Conservation (phyloP, 768 basidiomycete genomes). For the Tylopilus rubrobrunneus region DNA sequence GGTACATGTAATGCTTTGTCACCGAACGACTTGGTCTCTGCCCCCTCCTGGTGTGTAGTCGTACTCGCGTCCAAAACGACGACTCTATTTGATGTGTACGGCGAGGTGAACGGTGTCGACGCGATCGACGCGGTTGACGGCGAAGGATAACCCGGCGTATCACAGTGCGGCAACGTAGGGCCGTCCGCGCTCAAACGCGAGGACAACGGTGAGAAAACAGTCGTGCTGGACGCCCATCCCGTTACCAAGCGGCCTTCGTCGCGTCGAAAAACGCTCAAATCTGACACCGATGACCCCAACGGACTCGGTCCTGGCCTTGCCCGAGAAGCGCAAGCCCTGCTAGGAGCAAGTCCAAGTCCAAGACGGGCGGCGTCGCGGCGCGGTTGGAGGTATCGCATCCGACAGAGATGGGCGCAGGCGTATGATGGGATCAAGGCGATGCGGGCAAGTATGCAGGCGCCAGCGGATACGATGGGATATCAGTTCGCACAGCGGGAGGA, state of each 20-base stretch:
- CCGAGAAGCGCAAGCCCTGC: slow-evolving; percentile 43
- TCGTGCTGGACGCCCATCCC: no score
- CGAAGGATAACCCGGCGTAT: slow-evolving; percentile 44
- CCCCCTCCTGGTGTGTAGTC: no score
- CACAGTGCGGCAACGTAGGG: slow-evolving; percentile 38
- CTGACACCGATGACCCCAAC: neutral
- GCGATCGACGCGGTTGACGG: slow-evolving; percentile 32
- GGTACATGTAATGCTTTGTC: no score
- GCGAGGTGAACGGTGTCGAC: no score
- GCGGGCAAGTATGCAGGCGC: no score
- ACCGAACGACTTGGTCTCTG: no score
- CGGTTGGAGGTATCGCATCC: slow-evolving; percentile 60
- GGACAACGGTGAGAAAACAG: neutral
- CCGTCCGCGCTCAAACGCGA: slow-evolving; percentile 27
- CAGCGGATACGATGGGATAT: slow-evolving; percentile 94
- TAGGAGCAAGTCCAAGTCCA: slow-evolving; percentile 37
- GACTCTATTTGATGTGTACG: no score
- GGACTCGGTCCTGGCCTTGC: neutral
- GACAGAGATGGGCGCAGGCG: slow-evolving; percentile 60
- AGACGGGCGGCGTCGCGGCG: slow-evolving; percentile 50
- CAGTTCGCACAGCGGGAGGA: slow-evolving; percentile 64
- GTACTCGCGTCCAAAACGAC: no score
- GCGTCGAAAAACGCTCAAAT: neutral
- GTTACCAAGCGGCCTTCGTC: no score
- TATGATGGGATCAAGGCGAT: no score